phyloP scores from a whole-genome alignment of 192 early-diverging fungal species.

The Martensiomyces pterosporus region DNA sequence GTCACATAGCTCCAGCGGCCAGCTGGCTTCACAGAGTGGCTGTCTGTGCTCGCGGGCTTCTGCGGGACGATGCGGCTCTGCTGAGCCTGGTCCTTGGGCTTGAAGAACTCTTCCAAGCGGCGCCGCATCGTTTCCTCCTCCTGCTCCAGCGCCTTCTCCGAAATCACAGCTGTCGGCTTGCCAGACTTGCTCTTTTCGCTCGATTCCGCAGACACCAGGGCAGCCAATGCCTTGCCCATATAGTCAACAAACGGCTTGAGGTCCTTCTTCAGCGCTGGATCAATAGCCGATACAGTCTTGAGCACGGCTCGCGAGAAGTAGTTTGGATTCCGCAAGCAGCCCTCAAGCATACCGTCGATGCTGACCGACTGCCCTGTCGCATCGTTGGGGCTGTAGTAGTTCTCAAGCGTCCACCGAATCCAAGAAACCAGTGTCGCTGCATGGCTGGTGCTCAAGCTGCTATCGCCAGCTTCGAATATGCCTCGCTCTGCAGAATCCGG shows the following conservation, averaged over 20 bases:
- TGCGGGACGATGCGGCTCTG: too few relatives aligned
- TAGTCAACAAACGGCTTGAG: conserved; percentile 47
- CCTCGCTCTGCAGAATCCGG: conserved; percentile 17
- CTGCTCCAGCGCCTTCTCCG: conserved; percentile 15
- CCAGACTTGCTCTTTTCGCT: conserved; percentile 1
- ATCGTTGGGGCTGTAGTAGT: conserved; percentile 12
- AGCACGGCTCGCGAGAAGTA: conserved; percentile 49
- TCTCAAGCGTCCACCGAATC: conserved; percentile 52
- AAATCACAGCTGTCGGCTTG: neutral
- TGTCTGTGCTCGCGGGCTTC: too few relatives aligned
- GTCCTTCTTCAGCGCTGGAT: conserved; percentile 24
- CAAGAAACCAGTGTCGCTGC: conserved; percentile 56
- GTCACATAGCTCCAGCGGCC: conserved; percentile 22
- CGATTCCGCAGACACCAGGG: conserved; percentile 30
- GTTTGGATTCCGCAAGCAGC: conserved; percentile 57
- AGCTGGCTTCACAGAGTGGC: too few relatives aligned
- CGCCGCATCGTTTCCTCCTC: conserved; percentile 33
- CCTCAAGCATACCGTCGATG: conserved; percentile 56
- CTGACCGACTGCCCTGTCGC: conserved; percentile 12
- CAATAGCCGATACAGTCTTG: conserved; percentile 22
- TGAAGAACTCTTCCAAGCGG: conserved; percentile 21
- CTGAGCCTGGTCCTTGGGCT: neutral
- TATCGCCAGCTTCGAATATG: conserved; percentile 25
- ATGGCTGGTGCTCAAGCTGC: conserved; percentile 41
- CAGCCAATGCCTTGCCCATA: conserved; percentile 46